Conservation (phyloP, 768 basidiomycete species). For the Hypholoma fasciculare region DNA sequence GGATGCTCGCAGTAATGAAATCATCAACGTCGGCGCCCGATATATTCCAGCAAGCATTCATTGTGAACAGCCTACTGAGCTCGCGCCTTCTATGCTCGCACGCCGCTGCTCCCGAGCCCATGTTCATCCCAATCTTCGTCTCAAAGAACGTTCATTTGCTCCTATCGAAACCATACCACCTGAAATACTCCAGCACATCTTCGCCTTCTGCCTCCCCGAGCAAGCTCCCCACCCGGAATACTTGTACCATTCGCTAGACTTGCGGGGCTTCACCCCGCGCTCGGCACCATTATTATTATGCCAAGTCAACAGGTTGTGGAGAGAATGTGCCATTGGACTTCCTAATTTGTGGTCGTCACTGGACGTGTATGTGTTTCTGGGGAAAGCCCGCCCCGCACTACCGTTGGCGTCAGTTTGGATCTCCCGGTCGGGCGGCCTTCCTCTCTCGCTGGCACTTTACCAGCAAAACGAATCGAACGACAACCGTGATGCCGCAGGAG, state of each 20-base stretch:
- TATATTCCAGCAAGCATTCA: background rate
- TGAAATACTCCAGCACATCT: slow-evolving; percentile 32
- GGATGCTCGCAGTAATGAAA: background rate
- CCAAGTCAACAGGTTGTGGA: slow-evolving; percentile 43
- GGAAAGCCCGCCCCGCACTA: slow-evolving; percentile 28
- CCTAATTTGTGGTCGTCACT: slow-evolving; percentile 42
- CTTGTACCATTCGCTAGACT: slow-evolving; percentile 8
- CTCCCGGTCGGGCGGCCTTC: slow-evolving; percentile 30
- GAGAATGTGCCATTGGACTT: slow-evolving; percentile 34
- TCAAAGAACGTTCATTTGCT: background rate
- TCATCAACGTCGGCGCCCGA: background rate
- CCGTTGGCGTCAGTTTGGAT: slow-evolving; percentile 31
- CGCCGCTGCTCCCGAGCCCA: background rate
- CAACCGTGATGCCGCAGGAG: slow-evolving; percentile 26
- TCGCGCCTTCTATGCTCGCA: background rate
- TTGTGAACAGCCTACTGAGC: background rate
- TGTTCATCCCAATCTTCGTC: background rate
- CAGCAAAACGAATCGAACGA: slow-evolving; percentile 33
- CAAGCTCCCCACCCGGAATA: slow-evolving; percentile 6
- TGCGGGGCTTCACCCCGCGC: slow-evolving; percentile 13
- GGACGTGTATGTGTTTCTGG: slow-evolving; percentile 28
- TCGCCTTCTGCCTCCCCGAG: slow-evolving; percentile 25
- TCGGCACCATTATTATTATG: slow-evolving; percentile 36
- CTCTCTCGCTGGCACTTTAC: slow-evolving; percentile 28
- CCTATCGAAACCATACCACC: slow-evolving; percentile 19